A percentile compares a stretch with the other conserved stretches of the same genome.
phyloP scores from a whole-genome alignment of 1,284 basidiomycete genomes.

The Caloboletus inedulis region DNA sequence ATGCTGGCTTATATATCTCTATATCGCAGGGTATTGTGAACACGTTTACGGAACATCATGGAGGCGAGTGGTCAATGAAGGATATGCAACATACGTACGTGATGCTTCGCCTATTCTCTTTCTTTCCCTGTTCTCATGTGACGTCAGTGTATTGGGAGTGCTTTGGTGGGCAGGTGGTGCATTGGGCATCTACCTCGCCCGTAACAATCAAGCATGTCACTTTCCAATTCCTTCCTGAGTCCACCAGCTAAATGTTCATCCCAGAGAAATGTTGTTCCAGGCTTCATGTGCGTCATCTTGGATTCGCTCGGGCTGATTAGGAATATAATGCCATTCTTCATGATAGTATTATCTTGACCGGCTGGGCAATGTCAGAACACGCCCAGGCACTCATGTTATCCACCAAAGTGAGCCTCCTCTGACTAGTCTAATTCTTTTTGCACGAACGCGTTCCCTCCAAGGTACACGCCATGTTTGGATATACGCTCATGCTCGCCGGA shows the following conservation, averaged over 20 bases:
- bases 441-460: slow-evolving; percentile 29
- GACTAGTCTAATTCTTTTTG: background rate
- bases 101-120: background rate
- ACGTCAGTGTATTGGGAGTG: slow-evolving; percentile 41
- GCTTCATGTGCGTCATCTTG: slow-evolving; percentile 63
- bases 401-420: slow-evolving; percentile 53
- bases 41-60: slow-evolving; percentile 91
- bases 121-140: background rate
- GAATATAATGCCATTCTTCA: background rate
- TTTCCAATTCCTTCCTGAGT: background rate
- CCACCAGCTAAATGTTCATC: background rate
- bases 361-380: slow-evolving; percentile 95
- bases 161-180: slow-evolving; percentile 87
- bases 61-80: slow-evolving; percentile 80
- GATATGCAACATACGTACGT: slow-evolving; percentile 92
- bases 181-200: slow-evolving; percentile 82
- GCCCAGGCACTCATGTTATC: slow-evolving; percentile 83
- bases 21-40: slow-evolving; percentile 57
- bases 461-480: slow-evolving; percentile 84
- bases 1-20: background rate
- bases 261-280: slow-evolving; percentile 78
- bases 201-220: slow-evolving; percentile 65
- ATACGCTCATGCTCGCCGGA: slow-evolving; percentile 85
- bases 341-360: slow-evolving; percentile 78
- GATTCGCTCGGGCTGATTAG: slow-evolving; percentile 2